phyloP scores from a whole-genome alignment of 768 basidiomycete genomes.

The Suillus bovinus region DNA sequence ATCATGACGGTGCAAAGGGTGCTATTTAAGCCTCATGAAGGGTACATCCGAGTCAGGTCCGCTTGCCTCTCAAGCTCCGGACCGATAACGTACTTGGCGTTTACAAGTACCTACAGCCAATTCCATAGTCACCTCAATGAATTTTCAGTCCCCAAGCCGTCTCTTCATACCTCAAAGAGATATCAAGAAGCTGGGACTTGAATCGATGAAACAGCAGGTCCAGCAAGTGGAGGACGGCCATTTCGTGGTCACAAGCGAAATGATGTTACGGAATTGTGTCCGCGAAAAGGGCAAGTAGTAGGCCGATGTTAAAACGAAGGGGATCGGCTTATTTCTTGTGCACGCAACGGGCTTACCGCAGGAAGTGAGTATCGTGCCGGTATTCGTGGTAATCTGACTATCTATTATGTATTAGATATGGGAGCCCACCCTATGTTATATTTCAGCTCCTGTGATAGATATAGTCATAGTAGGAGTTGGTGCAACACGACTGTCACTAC shows the following conservation, averaged over 20 bases:
- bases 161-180: slow-evolving; percentile 1
- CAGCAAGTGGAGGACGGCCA: slow-evolving; percentile 18
- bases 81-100: slow-evolving; percentile 16
- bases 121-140: slow-evolving; percentile 20
- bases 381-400: background rate
- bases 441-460: slow-evolving; percentile 60
- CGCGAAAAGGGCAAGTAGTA: slow-evolving; percentile 41
- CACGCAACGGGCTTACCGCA: slow-evolving; percentile 90
- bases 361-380: slow-evolving; percentile 52
- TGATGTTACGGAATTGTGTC: slow-evolving; percentile 63
- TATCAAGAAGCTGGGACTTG: slow-evolving; percentile 15
- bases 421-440: slow-evolving; percentile 61
- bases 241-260: slow-evolving; percentile 18
- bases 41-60: slow-evolving; percentile 8
- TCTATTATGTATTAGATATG: slow-evolving; percentile 54
- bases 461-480: slow-evolving; percentile 83
- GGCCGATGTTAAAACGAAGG: slow-evolving; percentile 27
- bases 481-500: slow-evolving; percentile 60
- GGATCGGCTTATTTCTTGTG: slow-evolving; percentile 71
- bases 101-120: slow-evolving; percentile 28
- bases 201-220: slow-evolving; percentile 19
- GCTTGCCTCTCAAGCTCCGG: slow-evolving; percentile 22
- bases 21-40: slow-evolving; percentile 16
- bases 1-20: slow-evolving; percentile 1
- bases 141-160: slow-evolving; percentile 16